Base-by-base conservation (phyloP, 2,329 filamentous ascomycete genomes). In the Cordyceps farinosa region DNA sequence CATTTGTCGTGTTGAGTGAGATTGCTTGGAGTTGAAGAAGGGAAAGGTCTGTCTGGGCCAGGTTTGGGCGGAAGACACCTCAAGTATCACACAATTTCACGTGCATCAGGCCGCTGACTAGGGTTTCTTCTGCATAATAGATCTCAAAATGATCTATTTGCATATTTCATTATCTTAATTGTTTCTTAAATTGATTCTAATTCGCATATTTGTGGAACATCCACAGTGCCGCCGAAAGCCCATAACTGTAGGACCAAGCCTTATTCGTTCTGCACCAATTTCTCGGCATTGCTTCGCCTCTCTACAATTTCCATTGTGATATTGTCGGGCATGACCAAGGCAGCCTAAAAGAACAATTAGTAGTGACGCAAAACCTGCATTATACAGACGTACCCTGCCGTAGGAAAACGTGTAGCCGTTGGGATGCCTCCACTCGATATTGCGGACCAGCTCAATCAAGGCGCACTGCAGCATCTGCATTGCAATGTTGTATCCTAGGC, bases 391-490 rank as follows among this genome's bases (percentile, higher is more conserved):
- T 42, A 51, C 56, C 56, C 42, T 60, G 56, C 56, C 56, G 29
- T 60, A 60, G 5, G 34, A 50, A 47, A 60, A 60, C 3, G 32
- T 51, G 56, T 60, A 60, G 45, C 56, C 56, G 22, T 42, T 22
- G 3, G 56, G 56, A 10, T 60, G 30, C 52, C 60, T 62, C 42
- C 53, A 59, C 4, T 62, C 60, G 17, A 62, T 47, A 15, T 51
- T 62, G 7, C 60, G 51, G 10, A 62, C 50, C 17, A 62, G 40
- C 52, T 62, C 60, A 13, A 51, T 50, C n/a, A 62, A 7, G 27
- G 60, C 30, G 22, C 32, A 47, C 47, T 56, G 50, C 40, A 62
- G 51, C 47, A 48, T 47, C 32, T 48, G 44, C 51, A 62, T 55
- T 3, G 60, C 60, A 38, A 62, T 42, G 10, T 54, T 54, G 30